These are phyloP conservation scores for Scheffersomyces illinoinensis DNA, from an alignment of 1,139 yeast species.

Conservation along the genomic window DNA sequence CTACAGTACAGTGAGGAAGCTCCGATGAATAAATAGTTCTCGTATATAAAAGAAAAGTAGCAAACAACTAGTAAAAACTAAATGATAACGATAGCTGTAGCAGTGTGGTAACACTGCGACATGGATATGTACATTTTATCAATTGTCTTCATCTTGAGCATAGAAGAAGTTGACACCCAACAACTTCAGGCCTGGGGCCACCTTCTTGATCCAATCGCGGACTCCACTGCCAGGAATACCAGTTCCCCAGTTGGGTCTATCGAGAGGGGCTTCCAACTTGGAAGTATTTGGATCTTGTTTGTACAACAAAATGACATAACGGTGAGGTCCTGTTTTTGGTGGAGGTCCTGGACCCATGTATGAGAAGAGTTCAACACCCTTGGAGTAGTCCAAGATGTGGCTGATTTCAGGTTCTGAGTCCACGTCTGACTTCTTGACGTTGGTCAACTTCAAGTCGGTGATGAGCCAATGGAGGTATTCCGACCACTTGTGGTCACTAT, in stretches of 20 bases:
- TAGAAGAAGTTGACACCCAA: slow-evolving; percentile 79
- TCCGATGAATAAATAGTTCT: neutral
- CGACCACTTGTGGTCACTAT: slow-evolving; percentile 81
- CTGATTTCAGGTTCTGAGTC: slow-evolving; percentile 35
- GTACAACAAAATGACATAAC: slow-evolving; percentile 74
- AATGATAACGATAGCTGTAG: neutral
- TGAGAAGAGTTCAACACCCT: slow-evolving; percentile 36
- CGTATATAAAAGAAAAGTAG: neutral
- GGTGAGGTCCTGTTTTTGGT: slow-evolving; percentile 75
- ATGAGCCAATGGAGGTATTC: slow-evolving; percentile 81
- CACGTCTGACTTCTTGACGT: slow-evolving; percentile 14
- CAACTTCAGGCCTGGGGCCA: slow-evolving; percentile 60
- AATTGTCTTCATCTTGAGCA: slow-evolving; percentile 56
- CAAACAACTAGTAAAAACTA: neutral
- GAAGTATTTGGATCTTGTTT: slow-evolving; percentile 52
- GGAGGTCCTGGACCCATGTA: slow-evolving; percentile 89
- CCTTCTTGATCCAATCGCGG: slow-evolving; percentile 65
- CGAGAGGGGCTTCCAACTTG: slow-evolving; percentile 45
- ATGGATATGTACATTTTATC: neutral
- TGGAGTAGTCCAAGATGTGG: slow-evolving; percentile 32
- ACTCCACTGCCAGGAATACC: slow-evolving; percentile 75
- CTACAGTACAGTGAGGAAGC: slow-evolving; percentile 32
- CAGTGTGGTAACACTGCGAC: neutral
- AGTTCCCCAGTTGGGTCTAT: slow-evolving; percentile 85
- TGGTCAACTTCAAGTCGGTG: slow-evolving; percentile 55